Evolutionary conservation across 768 basidiomycete species (phyloP).

Genomic region (Tricholomella constricta): DNA sequence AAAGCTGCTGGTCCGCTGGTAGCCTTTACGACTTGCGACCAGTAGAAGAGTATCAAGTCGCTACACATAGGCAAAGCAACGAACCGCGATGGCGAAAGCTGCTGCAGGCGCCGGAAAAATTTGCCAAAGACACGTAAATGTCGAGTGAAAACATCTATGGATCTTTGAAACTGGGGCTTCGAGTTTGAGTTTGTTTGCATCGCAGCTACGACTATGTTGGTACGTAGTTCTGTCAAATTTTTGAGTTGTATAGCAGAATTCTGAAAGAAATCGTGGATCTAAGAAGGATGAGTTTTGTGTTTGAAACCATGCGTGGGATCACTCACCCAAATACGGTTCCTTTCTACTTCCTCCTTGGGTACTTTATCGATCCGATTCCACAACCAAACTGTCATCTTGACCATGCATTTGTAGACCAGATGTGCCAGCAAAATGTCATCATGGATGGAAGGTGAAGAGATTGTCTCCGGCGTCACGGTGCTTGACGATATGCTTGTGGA

Average conservation of each 20-base stretch:
- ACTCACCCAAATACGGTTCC: constrained; percentile 57
- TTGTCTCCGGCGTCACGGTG: constrained; percentile 43
- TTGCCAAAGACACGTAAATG: constrained; percentile 78
- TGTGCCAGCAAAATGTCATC: constrained; percentile 58
- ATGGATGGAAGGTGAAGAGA: constrained; percentile 39
- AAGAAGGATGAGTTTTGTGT: constrained; percentile 1
- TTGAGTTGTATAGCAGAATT: constrained; percentile 59
- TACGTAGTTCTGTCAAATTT: constrained; percentile 58
- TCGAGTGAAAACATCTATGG: constrained; percentile 61
- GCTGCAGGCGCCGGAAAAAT: constrained; percentile 76
- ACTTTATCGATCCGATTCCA: constrained; percentile 57
- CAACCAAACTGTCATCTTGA: constrained; percentile 70
- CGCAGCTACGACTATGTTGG: constrained; percentile 48
- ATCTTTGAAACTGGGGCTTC: constrained; percentile 40
- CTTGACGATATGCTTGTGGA: constrained; percentile 40
- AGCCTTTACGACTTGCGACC: constrained; percentile 79
- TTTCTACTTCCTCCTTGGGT: constrained; percentile 42
- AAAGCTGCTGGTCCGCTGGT: constrained; percentile 51
- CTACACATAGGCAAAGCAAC: constrained; percentile 62
- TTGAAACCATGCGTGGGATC: background rate
- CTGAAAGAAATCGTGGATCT: constrained; percentile 68
- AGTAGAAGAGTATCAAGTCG: constrained; percentile 76
- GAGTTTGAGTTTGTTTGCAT: constrained; percentile 24
- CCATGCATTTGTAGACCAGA: constrained; percentile 73
- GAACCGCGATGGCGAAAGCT: constrained; percentile 60